phyloP scores from a whole-genome alignment of 345 rosid genomes.

The Eucalyptus virginea region DNA sequence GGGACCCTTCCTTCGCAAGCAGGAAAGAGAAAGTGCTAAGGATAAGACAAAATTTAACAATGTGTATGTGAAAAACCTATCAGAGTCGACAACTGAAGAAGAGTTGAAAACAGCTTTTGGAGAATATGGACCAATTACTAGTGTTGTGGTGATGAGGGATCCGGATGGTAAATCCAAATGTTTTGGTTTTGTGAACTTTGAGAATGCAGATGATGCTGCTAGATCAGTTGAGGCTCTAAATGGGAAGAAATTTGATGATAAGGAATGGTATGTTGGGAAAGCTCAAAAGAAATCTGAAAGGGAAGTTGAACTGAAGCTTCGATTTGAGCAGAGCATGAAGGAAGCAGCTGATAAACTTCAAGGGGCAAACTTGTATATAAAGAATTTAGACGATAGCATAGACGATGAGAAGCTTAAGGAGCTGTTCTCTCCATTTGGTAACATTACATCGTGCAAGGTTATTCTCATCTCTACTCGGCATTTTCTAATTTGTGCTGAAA shows the following conservation, averaged over 20 bases:
- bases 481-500: background rate
- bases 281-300: slow-evolving; percentile 89
- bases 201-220: slow-evolving; percentile 81
- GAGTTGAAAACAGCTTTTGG: slow-evolving; percentile 58
- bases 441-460: slow-evolving; percentile 90
- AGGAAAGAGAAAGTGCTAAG: slow-evolving; percentile 60
- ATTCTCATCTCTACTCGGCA: background rate
- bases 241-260: slow-evolving; percentile 66
- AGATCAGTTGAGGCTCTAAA: slow-evolving; percentile 78
- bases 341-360: slow-evolving; percentile 83
- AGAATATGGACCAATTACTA: slow-evolving; percentile 73
- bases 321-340: slow-evolving; percentile 70
- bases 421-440: slow-evolving; percentile 64
- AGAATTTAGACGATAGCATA: slow-evolving; percentile 74
- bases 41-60: slow-evolving; percentile 61
- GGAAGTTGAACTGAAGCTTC: slow-evolving; percentile 52
- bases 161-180: slow-evolving; percentile 76
- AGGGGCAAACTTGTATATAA: slow-evolving; percentile 78
- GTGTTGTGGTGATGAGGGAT: slow-evolving; percentile 82
- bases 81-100: slow-evolving; percentile 67
- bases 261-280: slow-evolving; percentile 91
- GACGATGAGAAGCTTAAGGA: slow-evolving; percentile 86
- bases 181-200: slow-evolving; percentile 95
- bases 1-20: slow-evolving; percentile 88
- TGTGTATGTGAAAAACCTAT: slow-evolving; percentile 79